These are phyloP conservation scores for Puccinia coronata DNA, from an alignment of 1,284 basidiomycete species.

Conservation along the genomic window DNA sequence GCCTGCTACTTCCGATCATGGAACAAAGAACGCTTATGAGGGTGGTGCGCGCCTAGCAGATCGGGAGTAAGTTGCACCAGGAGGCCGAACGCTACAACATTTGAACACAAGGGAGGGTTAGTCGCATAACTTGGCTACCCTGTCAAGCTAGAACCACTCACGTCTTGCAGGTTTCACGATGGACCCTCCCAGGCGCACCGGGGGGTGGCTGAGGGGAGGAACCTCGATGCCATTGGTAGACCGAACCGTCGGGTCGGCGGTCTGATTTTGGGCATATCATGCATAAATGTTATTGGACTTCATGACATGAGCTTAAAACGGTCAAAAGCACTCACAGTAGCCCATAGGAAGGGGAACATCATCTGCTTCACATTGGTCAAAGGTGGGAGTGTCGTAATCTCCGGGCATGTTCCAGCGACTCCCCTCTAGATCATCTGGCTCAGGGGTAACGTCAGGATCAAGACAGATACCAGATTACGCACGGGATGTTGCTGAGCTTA, in stretches of 20 bases:
- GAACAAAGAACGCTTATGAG: background rate
- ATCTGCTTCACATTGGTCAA: slow-evolving; percentile 42
- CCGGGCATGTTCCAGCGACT: slow-evolving; percentile 49
- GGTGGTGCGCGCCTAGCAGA: no score
- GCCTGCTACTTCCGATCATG: no score
- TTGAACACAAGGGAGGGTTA: background rate
- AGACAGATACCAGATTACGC: background rate
- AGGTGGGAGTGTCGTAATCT: slow-evolving; percentile 33
- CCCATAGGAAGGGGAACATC: slow-evolving; percentile 45
- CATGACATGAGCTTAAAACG: background rate
- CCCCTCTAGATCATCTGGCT: slow-evolving; percentile 46
- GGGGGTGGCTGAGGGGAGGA: background rate
- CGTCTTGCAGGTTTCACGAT: slow-evolving; percentile 24
- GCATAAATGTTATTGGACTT: background rate
- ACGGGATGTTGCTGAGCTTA: background rate
- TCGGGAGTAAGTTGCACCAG: slow-evolving; percentile 6
- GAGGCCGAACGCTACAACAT: slow-evolving; percentile 12
- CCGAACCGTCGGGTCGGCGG: slow-evolving; percentile 20
- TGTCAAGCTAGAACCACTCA: background rate
- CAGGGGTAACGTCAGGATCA: background rate
- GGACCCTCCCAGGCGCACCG: slow-evolving; percentile 35
- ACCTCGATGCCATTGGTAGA: slow-evolving; percentile 36
- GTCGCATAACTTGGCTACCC: background rate
- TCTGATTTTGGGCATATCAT: background rate
- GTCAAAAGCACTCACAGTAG: slow-evolving; percentile 31